These are phyloP conservation scores for Aspergillus fumigatus DNA, from an alignment of 2,329 filamentous ascomycete species.

Conservation along the genomic window DNA sequence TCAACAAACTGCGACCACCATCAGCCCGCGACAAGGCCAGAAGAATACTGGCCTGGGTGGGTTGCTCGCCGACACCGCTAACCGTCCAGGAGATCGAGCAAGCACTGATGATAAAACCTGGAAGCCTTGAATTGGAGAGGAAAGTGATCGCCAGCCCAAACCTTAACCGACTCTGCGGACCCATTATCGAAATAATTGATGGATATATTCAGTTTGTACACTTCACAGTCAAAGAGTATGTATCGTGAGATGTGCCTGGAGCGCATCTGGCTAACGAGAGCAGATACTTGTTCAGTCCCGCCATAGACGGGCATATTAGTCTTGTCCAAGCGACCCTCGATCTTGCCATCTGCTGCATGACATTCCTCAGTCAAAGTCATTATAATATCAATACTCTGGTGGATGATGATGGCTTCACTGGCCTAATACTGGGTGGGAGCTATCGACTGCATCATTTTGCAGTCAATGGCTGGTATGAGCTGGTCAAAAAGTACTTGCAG, in stretches of 20 bases:
- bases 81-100: constrained; percentile 16
- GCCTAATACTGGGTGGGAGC: not conserved
- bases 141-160: constrained; percentile 2
- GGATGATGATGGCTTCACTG: not conserved
- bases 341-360: constrained; percentile 1
- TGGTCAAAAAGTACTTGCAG: not conserved
- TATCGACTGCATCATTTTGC: constrained; percentile 4
- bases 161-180: constrained; percentile 22
- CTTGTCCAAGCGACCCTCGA: not conserved
- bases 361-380: not conserved
- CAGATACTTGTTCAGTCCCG: not conserved
- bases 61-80: constrained; percentile 14
- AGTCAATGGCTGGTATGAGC: not conserved
- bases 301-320: not conserved
- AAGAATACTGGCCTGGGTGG: constrained; percentile 19
- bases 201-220: constrained; percentile 28
- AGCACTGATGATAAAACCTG: constrained; percentile 3
- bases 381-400: not conserved
- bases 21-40: constrained; percentile 6
- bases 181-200: constrained; percentile 27
- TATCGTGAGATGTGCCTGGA: too few relatives aligned
- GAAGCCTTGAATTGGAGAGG: not conserved
- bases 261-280: too few relatives aligned
- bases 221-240: constrained; percentile 43
- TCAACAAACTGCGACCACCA: not conserved